phyloP scores from a whole-genome alignment of 805 yeast genomes.

The Cyberlindnera suaveolens region DNA sequence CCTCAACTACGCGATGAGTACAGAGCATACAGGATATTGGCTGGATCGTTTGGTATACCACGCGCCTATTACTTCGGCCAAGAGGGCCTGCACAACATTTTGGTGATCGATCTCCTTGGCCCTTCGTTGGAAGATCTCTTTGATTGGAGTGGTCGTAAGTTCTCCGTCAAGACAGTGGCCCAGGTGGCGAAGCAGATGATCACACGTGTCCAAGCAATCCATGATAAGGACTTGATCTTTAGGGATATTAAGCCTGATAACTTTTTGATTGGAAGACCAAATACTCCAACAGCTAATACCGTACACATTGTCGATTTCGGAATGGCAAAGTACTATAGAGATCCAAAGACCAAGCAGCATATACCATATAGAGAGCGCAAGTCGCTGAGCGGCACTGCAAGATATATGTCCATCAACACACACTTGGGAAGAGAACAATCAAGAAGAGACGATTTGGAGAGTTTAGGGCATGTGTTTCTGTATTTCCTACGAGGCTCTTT shows the following conservation, averaged over 20 bases:
- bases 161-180: conserved; percentile 81
- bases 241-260: conserved; percentile 98
- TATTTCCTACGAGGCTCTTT: conserved; percentile 89
- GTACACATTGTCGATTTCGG: conserved; percentile 95
- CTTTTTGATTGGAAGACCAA: conserved; percentile 87
- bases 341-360: conserved; percentile 91
- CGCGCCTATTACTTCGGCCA: conserved; percentile 98
- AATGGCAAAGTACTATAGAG: conserved; percentile 97
- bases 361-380: conserved; percentile 96
- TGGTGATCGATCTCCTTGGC: conserved; percentile 91
- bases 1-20: conserved; percentile 97
- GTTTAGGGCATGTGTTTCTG: conserved; percentile 93
- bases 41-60: conserved; percentile 83
- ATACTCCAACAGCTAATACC: conserved; percentile 73
- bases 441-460: conserved; percentile 94
- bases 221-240: conserved; percentile 84
- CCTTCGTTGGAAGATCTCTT: conserved; percentile 94
- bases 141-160: conserved; percentile 96
- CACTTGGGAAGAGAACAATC: conserved; percentile 96
- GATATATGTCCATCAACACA: conserved; percentile 97
- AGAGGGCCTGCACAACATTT: conserved; percentile 92
- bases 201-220: conserved; percentile 76
- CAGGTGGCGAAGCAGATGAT: conserved; percentile 96
- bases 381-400: conserved; percentile 94
- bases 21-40: conserved; percentile 84